Percentiles rank a stretch among this genome's conserved stretches.
Evolutionary conservation across 2,329 filamentous ascomycete genomes (phyloP).

Genomic region (Beauveria australis): DNA sequence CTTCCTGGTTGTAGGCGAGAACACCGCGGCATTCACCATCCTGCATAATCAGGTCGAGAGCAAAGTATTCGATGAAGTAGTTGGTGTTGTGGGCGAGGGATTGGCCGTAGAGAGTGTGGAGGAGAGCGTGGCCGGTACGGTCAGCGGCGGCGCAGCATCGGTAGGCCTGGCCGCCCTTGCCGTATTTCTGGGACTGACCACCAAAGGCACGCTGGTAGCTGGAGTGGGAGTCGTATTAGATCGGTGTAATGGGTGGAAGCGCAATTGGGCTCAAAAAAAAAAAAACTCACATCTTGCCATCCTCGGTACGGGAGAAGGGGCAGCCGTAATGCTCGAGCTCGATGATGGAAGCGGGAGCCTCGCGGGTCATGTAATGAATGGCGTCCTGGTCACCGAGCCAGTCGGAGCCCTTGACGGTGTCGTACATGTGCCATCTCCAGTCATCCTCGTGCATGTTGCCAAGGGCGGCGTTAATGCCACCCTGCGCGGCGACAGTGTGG

Average conservation of each 20-base stretch:
- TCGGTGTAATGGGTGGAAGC: not conserved
- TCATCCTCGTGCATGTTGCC: constrained; percentile 98
- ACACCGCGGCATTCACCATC: constrained; percentile 95
- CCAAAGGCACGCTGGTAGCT: constrained; percentile 97
- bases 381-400: constrained; percentile 97
- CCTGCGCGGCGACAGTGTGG: constrained; percentile 75
- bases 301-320: constrained; percentile 92
- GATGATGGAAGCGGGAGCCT: constrained; percentile 84
- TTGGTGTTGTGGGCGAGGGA: constrained; percentile 96
- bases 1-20: constrained; percentile 96
- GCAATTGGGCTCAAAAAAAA: constrained; percentile 9
- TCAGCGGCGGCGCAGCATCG: constrained; percentile 94
- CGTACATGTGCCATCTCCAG: constrained; percentile 99
- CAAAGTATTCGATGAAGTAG: constrained; percentile 99
- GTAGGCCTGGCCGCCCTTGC: constrained; percentile 97
- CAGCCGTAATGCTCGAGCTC: constrained; percentile 97
- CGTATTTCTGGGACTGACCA: constrained; percentile 90
- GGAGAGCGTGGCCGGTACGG: constrained; percentile 90
- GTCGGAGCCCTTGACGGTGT: constrained; percentile 95
- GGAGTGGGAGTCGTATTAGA: constrained; percentile 13
- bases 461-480: constrained; percentile 80
- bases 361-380: constrained; percentile 97
- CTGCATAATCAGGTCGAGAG: constrained; percentile 94
- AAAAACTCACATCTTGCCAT: constrained; percentile 73
- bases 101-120: constrained; percentile 97